A percentile compares a stretch with the other conserved stretches of the same genome.
These are phyloP conservation scores for Mortierella sp. DNA, from an alignment of 371 early-diverging fungal species.

Conservation along the genomic window DNA sequence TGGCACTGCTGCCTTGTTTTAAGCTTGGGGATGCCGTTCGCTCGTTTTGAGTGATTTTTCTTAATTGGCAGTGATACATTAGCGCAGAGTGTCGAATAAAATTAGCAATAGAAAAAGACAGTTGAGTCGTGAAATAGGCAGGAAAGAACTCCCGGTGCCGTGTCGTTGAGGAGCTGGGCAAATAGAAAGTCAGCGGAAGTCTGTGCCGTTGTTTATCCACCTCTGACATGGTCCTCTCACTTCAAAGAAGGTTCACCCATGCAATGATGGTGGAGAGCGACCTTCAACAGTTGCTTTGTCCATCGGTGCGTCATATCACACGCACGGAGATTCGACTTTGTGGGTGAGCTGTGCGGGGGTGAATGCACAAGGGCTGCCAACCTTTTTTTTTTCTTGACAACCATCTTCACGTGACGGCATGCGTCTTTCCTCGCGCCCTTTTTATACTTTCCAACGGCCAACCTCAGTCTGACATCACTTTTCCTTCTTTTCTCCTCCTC, in stretches of 20 bases:
- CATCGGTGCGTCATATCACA: neutral
- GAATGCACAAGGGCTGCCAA: too few species aligned
- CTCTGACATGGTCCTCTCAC: too few species aligned
- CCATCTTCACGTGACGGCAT: neutral
- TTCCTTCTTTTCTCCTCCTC: neutral
- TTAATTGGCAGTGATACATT: neutral
- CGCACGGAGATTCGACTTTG: neutral
- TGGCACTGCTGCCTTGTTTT: constrained; percentile 39
- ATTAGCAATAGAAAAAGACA: neutral
- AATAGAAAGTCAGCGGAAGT: too few species aligned
- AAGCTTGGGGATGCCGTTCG: too few species aligned
- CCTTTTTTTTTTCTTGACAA: neutral
- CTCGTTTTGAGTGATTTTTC: too few species aligned
- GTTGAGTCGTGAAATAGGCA: neutral
- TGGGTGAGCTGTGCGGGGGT: neutral
- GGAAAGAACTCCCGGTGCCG: neutral
- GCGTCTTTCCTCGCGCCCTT: neutral
- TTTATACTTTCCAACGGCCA: neutral
- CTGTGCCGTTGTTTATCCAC: too few species aligned
- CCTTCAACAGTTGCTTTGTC: neutral
- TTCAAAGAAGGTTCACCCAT: neutral
- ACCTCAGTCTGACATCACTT: neutral
- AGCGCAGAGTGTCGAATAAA: too few species aligned
- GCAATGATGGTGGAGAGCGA: neutral
- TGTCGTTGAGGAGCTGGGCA: too few species aligned